Base-by-base conservation (phyloP, 2,329 filamentous ascomycete genomes). In the Epicoccum sorghinum region DNA sequence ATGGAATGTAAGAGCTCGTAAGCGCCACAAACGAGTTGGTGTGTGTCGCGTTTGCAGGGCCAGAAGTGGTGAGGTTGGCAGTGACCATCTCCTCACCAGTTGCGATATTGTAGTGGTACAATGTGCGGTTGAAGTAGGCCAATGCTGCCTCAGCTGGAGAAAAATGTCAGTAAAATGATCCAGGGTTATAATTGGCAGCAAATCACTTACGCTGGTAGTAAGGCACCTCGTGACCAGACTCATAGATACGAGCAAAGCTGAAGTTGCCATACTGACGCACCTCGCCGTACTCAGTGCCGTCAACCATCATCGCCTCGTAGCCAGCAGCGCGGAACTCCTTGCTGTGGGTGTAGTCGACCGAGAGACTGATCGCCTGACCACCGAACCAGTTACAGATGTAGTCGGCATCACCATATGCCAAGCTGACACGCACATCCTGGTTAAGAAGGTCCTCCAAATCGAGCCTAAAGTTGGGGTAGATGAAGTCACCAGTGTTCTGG, bases 181-280 rank as follows among this genome's bases (percentile, higher is more conserved):
- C 1, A 18, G 18, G 18, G 18, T 18, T 18, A 18, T 3, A 18
- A 18, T 18, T 1, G 18, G 18, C 18, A 18, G 3, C 1, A 3
- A 12, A 12, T 1, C 3, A 58, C 60, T 57, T 39, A 66, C 63
- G 75, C 57, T 78, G 76, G 55, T 77, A 78, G 58, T 68, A 77
- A 0, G 81, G 79, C 4, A 83, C 74, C 44, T 81, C 75, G 57
- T 84, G 82, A 0, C 82, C 82, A 0, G 81, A 75, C 52, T 83
- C 78, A 59, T 82, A 83, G 44, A 84, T 75, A 14, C 79, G 69
- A 7, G 75, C 75, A 60, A 83, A 83, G 41, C 75, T 79, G 43
- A 83, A 76, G 53, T 92, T 92, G 4, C 88, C 90, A 62, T 85
- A 90, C 72, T 95, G 89, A 8, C 90, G 82, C 0, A 90, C 89